Evolutionary conservation across 352 stramenopile species (phyloP).

Genomic region (Hyaloperonospora brassicae): DNA sequence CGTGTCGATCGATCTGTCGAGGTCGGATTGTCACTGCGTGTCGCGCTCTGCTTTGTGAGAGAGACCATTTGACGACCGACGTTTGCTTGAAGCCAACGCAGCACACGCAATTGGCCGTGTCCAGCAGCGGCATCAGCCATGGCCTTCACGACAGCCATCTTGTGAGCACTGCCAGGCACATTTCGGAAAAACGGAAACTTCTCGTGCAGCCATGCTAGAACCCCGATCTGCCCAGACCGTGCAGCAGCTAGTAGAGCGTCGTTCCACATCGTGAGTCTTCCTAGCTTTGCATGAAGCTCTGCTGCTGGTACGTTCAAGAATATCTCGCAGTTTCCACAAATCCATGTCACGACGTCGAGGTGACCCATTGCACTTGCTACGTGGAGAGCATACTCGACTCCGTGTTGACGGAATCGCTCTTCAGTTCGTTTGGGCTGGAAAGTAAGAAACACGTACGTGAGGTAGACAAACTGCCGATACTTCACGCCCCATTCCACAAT

Average conservation of each 20-base stretch:
- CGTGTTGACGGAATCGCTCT: constrained; percentile 21
- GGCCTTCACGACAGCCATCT: constrained; percentile 15
- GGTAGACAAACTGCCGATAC: constrained; percentile 25
- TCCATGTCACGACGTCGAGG: constrained; percentile 32
- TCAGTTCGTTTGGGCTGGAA: constrained; percentile 14
- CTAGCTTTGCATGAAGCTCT: constrained; percentile 21
- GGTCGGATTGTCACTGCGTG: neutral
- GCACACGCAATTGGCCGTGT: constrained; percentile 26
- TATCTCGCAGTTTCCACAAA: constrained; percentile 30
- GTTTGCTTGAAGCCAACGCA: constrained; percentile 23
- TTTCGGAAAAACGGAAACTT: constrained; percentile 28
- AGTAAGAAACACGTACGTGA: constrained; percentile 24
- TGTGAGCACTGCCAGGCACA: constrained; percentile 14
- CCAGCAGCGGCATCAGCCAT: constrained; percentile 25
- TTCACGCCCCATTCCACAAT: constrained; percentile 31
- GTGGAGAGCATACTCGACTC: constrained; percentile 24
- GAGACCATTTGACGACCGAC: constrained; percentile 15
- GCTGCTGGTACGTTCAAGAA: constrained; percentile 23
- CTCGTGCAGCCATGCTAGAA: constrained; percentile 20
- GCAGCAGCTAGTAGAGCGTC: constrained; percentile 22
- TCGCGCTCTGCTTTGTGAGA: neutral
- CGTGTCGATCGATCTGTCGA: neutral
- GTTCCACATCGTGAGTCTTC: constrained; percentile 24
- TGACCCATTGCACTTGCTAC: constrained; percentile 29
- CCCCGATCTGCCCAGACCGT: constrained; percentile 18